Percentiles rank a stretch among this genome's conserved stretches.
These are phyloP conservation scores for Tilletia horrida DNA, from an alignment of 1,284 basidiomycete species.

Conservation along the genomic window DNA sequence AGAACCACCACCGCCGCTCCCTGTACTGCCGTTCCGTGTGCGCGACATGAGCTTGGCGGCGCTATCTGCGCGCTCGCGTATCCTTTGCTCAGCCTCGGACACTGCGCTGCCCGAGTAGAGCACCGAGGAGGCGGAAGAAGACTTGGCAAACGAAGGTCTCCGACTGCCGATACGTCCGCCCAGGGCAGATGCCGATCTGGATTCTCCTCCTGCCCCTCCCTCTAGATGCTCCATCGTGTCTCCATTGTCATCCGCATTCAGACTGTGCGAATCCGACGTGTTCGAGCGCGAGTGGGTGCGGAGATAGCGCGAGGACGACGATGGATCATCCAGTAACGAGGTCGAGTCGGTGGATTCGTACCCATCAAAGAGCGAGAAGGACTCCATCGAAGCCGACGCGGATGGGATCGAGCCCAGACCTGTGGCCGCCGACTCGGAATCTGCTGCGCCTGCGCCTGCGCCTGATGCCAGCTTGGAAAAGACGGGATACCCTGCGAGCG, in stretches of 20 bases:
- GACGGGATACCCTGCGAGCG: background rate
- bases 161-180: no score
- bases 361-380: conserved; percentile 9
- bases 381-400: conserved; percentile 14
- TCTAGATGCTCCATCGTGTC: background rate
- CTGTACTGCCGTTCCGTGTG: no score
- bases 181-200: no score
- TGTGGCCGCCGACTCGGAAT: background rate
- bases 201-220: no score
- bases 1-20: no score
- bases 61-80: conserved; percentile 6
- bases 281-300: background rate
- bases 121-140: background rate
- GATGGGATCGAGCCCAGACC: conserved; percentile 5
- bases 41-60: conserved; percentile 1
- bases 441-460: no score
- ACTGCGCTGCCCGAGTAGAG: conserved; percentile 10
- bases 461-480: background rate
- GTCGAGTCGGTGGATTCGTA: conserved; percentile 15
- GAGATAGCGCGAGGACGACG: background rate
- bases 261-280: background rate
- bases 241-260: background rate
- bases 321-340: background rate
- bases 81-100: conserved; percentile 2
- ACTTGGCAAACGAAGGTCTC: background rate